Evolutionary conservation across 768 basidiomycete genomes (phyloP), one percentile per base, ranked within the genome.

Genomic region (Dacryopinax spathularia): DNA sequence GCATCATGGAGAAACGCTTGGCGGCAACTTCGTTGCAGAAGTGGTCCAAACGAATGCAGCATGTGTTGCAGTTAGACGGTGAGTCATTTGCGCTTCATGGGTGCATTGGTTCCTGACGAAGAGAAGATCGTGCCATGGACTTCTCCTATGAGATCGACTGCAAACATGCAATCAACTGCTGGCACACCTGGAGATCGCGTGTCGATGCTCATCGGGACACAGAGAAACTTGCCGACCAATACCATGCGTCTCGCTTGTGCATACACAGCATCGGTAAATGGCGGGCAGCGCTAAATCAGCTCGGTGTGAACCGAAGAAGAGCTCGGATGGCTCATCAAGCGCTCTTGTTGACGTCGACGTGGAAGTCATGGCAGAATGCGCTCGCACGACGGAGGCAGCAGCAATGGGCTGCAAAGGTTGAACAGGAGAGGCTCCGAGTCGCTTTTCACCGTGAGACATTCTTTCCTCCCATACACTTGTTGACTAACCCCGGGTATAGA

Each of bases 211-310:
- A 56, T 9, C 48, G 29, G 15, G 20, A 56, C 18, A 29, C 48
- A 22, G 48, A 56, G 48, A 13, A 18, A 29, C 48, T 56, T 18
- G 48, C 48, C 25, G 78, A 79, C 48, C 79, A 80, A 59, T 80
- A 80, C 66, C 81, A 84, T 66, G 69, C 74, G 20, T 73, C 75
- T 66, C 76, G 74, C 48, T 65, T 87, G 7, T 67, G 80, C 20
- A 64, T 71, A 25, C 77, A 78, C 25, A 78, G 75, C 64, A 79
- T 82, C 66, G 65, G 69, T 44, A 77, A 72, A 34, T 91, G 89
- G 88, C 83, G 77, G 70, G 68, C 68, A 22, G 75, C 69, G 35
- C 65, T 84, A 15, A 72, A 69, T 70, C 37, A 56, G 25, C 48
- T 56, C 5, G 48, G 61, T 20, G 39, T 68, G 33, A 56, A 48